Evolutionary conservation across 805 yeast genomes (phyloP), one percentile per base, ranked within the genome.

Genomic region (Candida chilensis): DNA sequence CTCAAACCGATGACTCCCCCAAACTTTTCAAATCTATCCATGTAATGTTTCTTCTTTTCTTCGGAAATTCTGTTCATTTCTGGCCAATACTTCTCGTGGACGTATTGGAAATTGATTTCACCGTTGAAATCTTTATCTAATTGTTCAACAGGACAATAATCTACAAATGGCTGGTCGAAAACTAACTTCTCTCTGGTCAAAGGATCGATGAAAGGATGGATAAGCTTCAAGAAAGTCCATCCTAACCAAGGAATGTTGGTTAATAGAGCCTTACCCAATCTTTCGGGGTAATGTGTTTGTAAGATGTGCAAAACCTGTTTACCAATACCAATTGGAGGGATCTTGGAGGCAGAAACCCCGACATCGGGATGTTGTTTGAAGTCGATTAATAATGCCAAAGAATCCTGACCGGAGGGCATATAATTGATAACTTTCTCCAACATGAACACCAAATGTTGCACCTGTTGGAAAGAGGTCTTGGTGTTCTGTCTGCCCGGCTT

Each of bases 401-500:
- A 80, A 49, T 90, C 98, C 57, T 92, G 98, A 15, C 97, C 97
- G 0, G 86, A 69, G 1, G 96, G 96, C 96, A 92, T 90, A 54
- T 73, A 84, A 53, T 87, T 94, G 34, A 90, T 88, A 26, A 83
- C 95, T 35, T 88, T 69, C 55, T 92, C 99, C 32, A 92, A 66
- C 87, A 81, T 81, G 60, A 67, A 90, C 5, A 92, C 97, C 50
- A 92, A 64, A 51, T 87, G 96, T 55, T 92, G 94, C n/a, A 92
- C 96, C 50, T 92, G 99, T 43, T 90, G 71, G 38, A 76, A 80
- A 1, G 92, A 74, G 3, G 92, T 75, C 47, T 85, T 84, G 11
- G 99, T 92, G 59, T 92, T 92, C 57, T 92, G 98, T 50, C 95
- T 73, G 10, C 97, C 97, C 1, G 95, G 94, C 52, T 84, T 82